Percentiles rank a stretch among this genome's conserved stretches.
phyloP scores from a whole-genome alignment of 2,329 filamentous ascomycete genomes.

The Aspergillus unguis region DNA sequence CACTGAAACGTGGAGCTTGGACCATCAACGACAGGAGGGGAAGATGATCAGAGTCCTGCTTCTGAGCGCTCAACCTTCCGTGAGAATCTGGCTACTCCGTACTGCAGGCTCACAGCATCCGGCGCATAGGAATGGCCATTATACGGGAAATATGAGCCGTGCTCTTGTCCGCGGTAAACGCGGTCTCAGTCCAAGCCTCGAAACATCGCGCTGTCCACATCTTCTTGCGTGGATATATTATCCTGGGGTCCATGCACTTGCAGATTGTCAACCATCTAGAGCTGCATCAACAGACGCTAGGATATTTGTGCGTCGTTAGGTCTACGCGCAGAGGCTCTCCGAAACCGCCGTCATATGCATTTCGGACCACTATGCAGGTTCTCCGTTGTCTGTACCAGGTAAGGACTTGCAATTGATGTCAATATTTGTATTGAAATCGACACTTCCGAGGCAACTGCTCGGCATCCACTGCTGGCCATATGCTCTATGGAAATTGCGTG shows the following conservation, averaged over 20 bases:
- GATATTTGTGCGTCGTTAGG: too few relatives aligned
- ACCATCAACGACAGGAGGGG: background rate
- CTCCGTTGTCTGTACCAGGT: too few relatives aligned
- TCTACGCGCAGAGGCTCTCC: too few relatives aligned
- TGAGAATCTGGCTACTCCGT: background rate
- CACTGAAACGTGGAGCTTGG: conserved; percentile 11
- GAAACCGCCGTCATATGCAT: too few relatives aligned
- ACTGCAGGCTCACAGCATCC: background rate
- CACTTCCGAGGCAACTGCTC: too few relatives aligned
- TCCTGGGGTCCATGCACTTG: background rate
- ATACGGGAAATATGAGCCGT: background rate
- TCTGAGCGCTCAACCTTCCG: background rate
- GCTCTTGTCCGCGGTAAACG: conserved; percentile 2
- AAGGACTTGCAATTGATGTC: too few relatives aligned
- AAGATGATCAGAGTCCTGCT: conserved; percentile 5
- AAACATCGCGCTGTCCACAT: background rate
- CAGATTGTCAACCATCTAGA: background rate
- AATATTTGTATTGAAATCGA: too few relatives aligned
- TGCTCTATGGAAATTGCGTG: too few relatives aligned
- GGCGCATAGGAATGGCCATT: background rate
- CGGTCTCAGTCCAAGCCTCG: conserved; percentile 1
- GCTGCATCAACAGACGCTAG: too few relatives aligned
- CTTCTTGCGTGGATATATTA: conserved; percentile 1
- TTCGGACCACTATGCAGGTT: too few relatives aligned
- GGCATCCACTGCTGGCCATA: too few relatives aligned